Conservation (phyloP, 2,329 filamentous ascomycete genomes). For the Aspergillus alliaceus region DNA sequence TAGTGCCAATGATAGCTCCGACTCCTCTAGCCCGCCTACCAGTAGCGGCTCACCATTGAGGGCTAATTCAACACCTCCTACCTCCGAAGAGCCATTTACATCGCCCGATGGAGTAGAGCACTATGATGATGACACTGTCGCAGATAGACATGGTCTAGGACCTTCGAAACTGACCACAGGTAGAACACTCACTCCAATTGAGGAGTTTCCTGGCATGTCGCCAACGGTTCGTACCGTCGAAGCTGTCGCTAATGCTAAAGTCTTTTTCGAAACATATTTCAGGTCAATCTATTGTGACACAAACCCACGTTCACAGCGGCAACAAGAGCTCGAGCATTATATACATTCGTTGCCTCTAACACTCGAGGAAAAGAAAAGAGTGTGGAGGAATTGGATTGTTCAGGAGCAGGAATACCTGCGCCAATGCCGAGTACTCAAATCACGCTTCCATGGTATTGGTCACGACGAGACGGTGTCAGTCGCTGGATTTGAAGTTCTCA, state of each 20-base stretch:
- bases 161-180: neutral
- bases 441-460: slow-evolving; percentile 47
- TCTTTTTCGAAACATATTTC: slow-evolving; percentile 83
- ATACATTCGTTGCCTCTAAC: slow-evolving; percentile 59
- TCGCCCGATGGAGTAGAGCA: slow-evolving; percentile 12
- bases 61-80: slow-evolving; percentile 35
- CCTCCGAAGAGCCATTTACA: slow-evolving; percentile 32
- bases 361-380: slow-evolving; percentile 55
- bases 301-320: slow-evolving; percentile 61
- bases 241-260: slow-evolving; percentile 74
- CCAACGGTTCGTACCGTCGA: slow-evolving; percentile 65
- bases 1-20: slow-evolving; percentile 33
- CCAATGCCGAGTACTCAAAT: slow-evolving; percentile 68
- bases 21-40: slow-evolving; percentile 31
- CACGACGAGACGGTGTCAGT: slow-evolving; percentile 53
- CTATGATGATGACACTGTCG: slow-evolving; percentile 1
- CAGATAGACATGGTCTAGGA: neutral
- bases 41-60: slow-evolving; percentile 30
- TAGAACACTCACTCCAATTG: slow-evolving; percentile 7
- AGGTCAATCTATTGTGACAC: slow-evolving; percentile 63
- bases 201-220: slow-evolving; percentile 12
- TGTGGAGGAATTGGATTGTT: slow-evolving; percentile 59
- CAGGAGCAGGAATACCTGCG: slow-evolving; percentile 75
- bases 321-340: slow-evolving; percentile 62
- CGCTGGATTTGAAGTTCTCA: slow-evolving; percentile 75